Evolutionary conservation across 768 basidiomycete species (phyloP).

Genomic region (Russula virescens): DNA sequence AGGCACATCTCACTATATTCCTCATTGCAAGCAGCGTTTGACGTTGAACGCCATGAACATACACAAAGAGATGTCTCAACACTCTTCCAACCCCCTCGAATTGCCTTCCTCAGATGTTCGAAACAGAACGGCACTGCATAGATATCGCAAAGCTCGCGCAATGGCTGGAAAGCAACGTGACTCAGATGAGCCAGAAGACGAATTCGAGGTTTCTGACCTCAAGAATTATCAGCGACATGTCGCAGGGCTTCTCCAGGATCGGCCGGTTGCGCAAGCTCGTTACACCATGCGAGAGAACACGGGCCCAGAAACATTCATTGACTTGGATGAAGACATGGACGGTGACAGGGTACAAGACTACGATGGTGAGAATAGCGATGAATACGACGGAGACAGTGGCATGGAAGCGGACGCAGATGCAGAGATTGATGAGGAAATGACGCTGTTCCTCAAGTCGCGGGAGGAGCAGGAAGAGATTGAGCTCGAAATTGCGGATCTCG

Average conservation of each 20-base stretch:
- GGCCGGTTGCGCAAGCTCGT: constrained; percentile 9
- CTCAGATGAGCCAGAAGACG: constrained; percentile 49
- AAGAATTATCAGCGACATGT: constrained; percentile 49
- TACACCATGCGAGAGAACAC: constrained; percentile 7
- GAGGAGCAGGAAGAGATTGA: constrained; percentile 73
- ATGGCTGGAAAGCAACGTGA: constrained; percentile 30
- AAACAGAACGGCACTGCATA: constrained; percentile 42
- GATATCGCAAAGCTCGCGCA: constrained; percentile 34
- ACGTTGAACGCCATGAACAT: constrained; percentile 32
- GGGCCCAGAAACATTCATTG: constrained; percentile 32
- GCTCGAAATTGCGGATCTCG: constrained; percentile 70
- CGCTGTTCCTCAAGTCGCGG: constrained; percentile 48
- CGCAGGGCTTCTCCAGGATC: constrained; percentile 37
- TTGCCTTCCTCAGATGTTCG: constrained; percentile 54
- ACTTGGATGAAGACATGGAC: constrained; percentile 47
- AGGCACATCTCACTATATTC: background rate
- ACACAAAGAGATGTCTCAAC: constrained; percentile 48
- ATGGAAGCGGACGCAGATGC: constrained; percentile 32
- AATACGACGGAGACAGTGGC: constrained; percentile 29
- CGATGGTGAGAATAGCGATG: constrained; percentile 27
- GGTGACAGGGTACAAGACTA: constrained; percentile 41
- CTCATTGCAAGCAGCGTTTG: background rate
- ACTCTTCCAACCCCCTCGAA: constrained; percentile 72
- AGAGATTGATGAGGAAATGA: constrained; percentile 57
- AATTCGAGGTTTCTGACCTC: constrained; percentile 37